These are phyloP conservation scores for Bruguiera parviflora DNA, from an alignment of 345 rosid genomes.

Conservation along the genomic window DNA sequence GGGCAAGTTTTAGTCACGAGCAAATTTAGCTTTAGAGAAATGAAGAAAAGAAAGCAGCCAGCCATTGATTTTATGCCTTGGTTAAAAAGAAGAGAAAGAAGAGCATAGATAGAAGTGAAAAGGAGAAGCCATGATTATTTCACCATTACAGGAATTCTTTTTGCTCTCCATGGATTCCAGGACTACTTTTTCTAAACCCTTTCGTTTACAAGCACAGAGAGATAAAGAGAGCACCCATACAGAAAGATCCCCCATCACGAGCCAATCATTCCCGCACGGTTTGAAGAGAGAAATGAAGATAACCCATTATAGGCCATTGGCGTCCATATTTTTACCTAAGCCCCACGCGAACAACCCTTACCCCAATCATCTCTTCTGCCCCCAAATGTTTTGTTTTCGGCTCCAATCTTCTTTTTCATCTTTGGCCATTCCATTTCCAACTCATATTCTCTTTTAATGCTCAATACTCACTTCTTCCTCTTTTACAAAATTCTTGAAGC, in stretches of 20 bases:
- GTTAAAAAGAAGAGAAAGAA: neutral
- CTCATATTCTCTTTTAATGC: neutral
- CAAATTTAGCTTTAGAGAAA: no score
- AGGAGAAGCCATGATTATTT: slow-evolving; percentile 20
- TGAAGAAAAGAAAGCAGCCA: neutral
- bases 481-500: slow-evolving; percentile 15
- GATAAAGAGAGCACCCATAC: neutral
- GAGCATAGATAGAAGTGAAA: neutral
- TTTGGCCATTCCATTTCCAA: neutral
- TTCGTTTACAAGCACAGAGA: slow-evolving; percentile 27
- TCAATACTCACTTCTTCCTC: neutral
- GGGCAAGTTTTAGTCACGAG: no score
- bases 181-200: neutral
- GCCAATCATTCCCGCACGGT: slow-evolving; percentile 49
- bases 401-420: neutral
- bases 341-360: slow-evolving; percentile 25
- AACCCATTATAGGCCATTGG: neutral
- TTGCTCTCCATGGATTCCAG: slow-evolving; percentile 8
- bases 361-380: neutral
- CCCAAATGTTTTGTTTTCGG: neutral
- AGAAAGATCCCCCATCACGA: slow-evolving; percentile 33
- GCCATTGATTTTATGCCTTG: neutral
- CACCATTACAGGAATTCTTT: slow-evolving; percentile 29
- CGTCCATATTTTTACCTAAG: slow-evolving; percentile 26
- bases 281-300: neutral